A percentile compares a stretch with the other conserved stretches of the same genome.
These are phyloP conservation scores for Candida oleophila DNA, from an alignment of 805 yeast genomes.

Conservation along the genomic window DNA sequence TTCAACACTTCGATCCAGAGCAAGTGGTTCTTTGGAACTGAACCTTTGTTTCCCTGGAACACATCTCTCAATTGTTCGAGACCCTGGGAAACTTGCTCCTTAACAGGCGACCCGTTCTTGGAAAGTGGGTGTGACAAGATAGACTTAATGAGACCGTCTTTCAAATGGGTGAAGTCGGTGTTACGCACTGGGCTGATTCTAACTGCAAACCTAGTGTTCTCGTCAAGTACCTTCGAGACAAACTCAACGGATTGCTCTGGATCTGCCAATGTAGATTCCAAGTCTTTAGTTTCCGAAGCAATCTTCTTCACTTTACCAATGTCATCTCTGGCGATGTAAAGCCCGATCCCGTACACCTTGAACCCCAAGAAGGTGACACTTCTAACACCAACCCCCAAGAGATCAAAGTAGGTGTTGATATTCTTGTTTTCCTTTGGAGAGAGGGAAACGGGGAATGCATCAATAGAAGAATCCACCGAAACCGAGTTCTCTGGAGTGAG, in stretches of 20 bases:
- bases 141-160: slow-evolving; percentile 86
- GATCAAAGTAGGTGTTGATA: slow-evolving; percentile 40
- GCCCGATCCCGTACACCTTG: slow-evolving; percentile 84
- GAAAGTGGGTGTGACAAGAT: slow-evolving; percentile 65
- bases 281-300: slow-evolving; percentile 33
- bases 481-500: slow-evolving; percentile 22
- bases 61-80: slow-evolving; percentile 62
- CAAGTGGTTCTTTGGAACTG: slow-evolving; percentile 73
- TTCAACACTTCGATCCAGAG: slow-evolving; percentile 55
- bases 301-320: slow-evolving; percentile 23
- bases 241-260: slow-evolving; percentile 51
- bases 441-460: slow-evolving; percentile 42
- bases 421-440: slow-evolving; percentile 12
- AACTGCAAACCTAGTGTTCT: slow-evolving; percentile 62
- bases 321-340: slow-evolving; percentile 71
- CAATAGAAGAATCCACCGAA: slow-evolving; percentile 50
- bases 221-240: slow-evolving; percentile 54
- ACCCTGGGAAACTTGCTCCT: slow-evolving; percentile 51
- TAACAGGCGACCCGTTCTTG: slow-evolving; percentile 28
- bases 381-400: slow-evolving; percentile 81
- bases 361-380: slow-evolving; percentile 78
- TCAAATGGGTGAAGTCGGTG: slow-evolving; percentile 86
- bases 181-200: slow-evolving; percentile 84
- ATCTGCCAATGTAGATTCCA: slow-evolving; percentile 45
- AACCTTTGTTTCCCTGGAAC: slow-evolving; percentile 59